A percentile compares a stretch with the other conserved stretches of the same genome.
phyloP scores from a whole-genome alignment of 2,329 filamentous ascomycete species.

The Hypocreales sp. region DNA sequence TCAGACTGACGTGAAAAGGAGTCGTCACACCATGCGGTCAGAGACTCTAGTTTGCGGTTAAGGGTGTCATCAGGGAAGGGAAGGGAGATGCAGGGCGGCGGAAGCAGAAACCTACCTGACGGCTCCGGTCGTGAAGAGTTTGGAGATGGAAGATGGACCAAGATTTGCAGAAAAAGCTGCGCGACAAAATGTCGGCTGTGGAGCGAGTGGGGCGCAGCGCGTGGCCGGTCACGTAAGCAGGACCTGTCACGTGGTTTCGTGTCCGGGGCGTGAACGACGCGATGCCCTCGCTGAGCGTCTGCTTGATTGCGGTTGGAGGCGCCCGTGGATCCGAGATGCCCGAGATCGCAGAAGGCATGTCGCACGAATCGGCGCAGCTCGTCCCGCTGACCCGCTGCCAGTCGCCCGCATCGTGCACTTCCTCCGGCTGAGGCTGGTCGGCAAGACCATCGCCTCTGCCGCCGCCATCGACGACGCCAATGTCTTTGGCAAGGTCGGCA shows the following conservation, averaged over 20 bases:
- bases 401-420: constrained; percentile 79
- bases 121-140: no score
- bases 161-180: no score
- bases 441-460: constrained; percentile 59
- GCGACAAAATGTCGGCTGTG: no score
- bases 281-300: no score
- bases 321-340: no score
- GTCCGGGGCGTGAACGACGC: constrained; percentile 10
- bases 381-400: no score
- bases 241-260: constrained; percentile 14
- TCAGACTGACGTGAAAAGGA: constrained; percentile 89
- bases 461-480: constrained; percentile 64
- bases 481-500: constrained; percentile 84
- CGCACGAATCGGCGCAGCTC: no score
- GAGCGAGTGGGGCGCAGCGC: no score
- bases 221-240: no score
- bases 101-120: no score
- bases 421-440: constrained; percentile 68
- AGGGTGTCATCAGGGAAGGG: constrained; percentile 60
- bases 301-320: no score
- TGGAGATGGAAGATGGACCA: no score
- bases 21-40: constrained; percentile 78
- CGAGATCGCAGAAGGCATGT: constrained; percentile 44
- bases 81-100: constrained; percentile 37
- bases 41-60: constrained; percentile 97